These are phyloP conservation scores for Sesbania bispinosa DNA, from an alignment of 306 rosid genomes.

Conservation along the genomic window DNA sequence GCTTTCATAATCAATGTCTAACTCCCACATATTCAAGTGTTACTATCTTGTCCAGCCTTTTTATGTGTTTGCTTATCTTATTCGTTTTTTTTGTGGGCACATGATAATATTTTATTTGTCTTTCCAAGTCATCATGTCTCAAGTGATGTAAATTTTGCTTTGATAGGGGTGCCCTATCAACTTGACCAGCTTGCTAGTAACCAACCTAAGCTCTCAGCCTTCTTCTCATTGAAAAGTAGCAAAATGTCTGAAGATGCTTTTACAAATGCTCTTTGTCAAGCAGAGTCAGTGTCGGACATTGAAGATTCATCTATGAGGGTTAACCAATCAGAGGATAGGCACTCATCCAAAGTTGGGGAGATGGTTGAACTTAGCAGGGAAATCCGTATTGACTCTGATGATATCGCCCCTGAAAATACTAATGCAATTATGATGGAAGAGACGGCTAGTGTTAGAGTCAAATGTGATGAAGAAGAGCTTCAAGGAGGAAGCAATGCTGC, in stretches of 20 bases:
- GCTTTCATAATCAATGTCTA: too few relatives aligned
- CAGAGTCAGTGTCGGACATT: slow-evolving; percentile 28
- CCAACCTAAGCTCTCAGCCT: slow-evolving; percentile 71
- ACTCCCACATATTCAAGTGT: too few relatives aligned
- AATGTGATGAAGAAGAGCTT: slow-evolving; percentile 28
- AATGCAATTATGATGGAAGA: slow-evolving; percentile 33
- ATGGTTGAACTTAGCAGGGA: slow-evolving; percentile 21
- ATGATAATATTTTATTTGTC: too few relatives aligned
- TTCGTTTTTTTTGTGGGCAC: too few relatives aligned
- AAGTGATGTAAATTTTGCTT: slow-evolving; percentile 14
- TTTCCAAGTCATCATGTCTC: too few relatives aligned
- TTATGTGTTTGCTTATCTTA: too few relatives aligned
- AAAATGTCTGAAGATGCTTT: slow-evolving; percentile 29
- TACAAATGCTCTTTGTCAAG: slow-evolving; percentile 29
- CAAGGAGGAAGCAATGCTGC: slow-evolving; percentile 35
- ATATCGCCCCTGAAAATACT: slow-evolving; percentile 26
- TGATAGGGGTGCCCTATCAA: slow-evolving; percentile 80
- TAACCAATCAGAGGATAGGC: slow-evolving; percentile 37
- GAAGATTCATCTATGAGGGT: slow-evolving; percentile 38
- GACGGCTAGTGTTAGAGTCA: slow-evolving; percentile 31
- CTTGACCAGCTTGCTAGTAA: slow-evolving; percentile 65
- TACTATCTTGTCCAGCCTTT: too few relatives aligned
- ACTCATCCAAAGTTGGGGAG: slow-evolving; percentile 31
- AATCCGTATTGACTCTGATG: slow-evolving; percentile 36
- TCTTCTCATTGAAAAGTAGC: slow-evolving; percentile 55